Evolutionary conservation across 805 yeast genomes (phyloP).

Genomic region (Dipodascopsis uninucleata): DNA sequence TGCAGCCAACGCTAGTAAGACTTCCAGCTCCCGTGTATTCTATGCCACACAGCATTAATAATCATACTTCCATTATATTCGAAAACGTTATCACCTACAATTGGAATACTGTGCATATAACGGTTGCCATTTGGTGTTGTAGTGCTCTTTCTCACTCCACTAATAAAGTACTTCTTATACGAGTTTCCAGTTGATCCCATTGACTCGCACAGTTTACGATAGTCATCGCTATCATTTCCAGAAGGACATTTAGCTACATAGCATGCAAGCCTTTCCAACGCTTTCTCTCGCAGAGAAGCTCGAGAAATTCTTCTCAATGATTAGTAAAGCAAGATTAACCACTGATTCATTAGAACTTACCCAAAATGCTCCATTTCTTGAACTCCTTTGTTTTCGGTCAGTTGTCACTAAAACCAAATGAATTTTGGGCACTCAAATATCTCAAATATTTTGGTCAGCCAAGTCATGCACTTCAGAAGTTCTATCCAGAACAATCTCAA

Average conservation of each 20-base stretch:
- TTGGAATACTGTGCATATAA: constrained; percentile 21
- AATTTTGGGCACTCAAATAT: too few relatives aligned
- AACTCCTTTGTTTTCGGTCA: too few relatives aligned
- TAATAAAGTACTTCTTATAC: constrained; percentile 10
- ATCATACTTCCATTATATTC: constrained; percentile 2
- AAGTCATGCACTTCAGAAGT: too few relatives aligned
- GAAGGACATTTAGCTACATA: constrained; percentile 33
- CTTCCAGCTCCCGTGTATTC: constrained; percentile 44
- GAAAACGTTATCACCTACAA: constrained; percentile 3
- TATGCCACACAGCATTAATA: constrained; percentile 8
- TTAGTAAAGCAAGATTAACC: neutral
- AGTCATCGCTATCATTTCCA: constrained; percentile 21
- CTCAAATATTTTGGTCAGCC: too few relatives aligned
- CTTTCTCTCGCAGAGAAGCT: constrained; percentile 39
- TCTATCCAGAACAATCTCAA: too few relatives aligned
- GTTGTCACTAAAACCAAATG: too few relatives aligned
- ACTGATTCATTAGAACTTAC: constrained; percentile 9
- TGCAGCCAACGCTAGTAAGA: constrained; percentile 53
- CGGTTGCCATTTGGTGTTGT: constrained; percentile 21
- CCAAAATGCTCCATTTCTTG: constrained; percentile 27
- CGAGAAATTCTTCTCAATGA: constrained; percentile 37
- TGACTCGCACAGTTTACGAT: constrained; percentile 30
- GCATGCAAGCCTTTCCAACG: constrained; percentile 40
- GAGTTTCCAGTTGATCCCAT: constrained; percentile 31
- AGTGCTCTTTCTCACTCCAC: constrained; percentile 30